phyloP scores from a whole-genome alignment of 805 yeast genomes.

The Candida namnaoensis region DNA sequence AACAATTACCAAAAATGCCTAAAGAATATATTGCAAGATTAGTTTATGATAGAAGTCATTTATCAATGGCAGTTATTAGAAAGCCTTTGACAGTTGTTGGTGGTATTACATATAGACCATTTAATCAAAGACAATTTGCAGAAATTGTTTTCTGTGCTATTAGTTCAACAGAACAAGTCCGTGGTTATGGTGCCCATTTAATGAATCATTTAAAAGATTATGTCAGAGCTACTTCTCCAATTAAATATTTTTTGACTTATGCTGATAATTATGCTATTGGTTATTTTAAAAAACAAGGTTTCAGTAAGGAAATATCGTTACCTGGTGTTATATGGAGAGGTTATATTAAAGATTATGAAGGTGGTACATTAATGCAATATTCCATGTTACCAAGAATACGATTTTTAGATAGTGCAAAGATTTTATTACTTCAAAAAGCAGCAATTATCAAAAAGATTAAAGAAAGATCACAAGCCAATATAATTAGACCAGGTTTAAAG shows the following conservation, averaged over 20 bases:
- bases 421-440: constrained; percentile 80
- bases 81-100: constrained; percentile 95
- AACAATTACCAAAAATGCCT: constrained; percentile 98
- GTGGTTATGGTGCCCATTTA: constrained; percentile 97
- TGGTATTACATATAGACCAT: constrained; percentile 94
- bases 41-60: constrained; percentile 89
- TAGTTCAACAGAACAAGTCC: constrained; percentile 92
- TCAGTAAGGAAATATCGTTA: constrained; percentile 86
- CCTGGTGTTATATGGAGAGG: constrained; percentile 95
- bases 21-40: constrained; percentile 90
- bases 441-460: constrained; percentile 82
- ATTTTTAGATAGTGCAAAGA: constrained; percentile 83
- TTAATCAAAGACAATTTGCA: constrained; percentile 84
- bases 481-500: constrained; percentile 74
- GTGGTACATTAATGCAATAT: constrained; percentile 98
- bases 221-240: constrained; percentile 79
- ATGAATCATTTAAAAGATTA: constrained; percentile 98
- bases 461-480: constrained; percentile 67
- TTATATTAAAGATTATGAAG: constrained; percentile 96
- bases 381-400: constrained; percentile 84
- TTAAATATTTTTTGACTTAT: constrained; percentile 83
- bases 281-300: constrained; percentile 96
- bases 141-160: constrained; percentile 99
- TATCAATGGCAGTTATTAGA: constrained; percentile 92
- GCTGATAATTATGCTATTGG: constrained; percentile 99